phyloP scores from a whole-genome alignment of 257 asterid species.

The Solanum etuberosum region DNA sequence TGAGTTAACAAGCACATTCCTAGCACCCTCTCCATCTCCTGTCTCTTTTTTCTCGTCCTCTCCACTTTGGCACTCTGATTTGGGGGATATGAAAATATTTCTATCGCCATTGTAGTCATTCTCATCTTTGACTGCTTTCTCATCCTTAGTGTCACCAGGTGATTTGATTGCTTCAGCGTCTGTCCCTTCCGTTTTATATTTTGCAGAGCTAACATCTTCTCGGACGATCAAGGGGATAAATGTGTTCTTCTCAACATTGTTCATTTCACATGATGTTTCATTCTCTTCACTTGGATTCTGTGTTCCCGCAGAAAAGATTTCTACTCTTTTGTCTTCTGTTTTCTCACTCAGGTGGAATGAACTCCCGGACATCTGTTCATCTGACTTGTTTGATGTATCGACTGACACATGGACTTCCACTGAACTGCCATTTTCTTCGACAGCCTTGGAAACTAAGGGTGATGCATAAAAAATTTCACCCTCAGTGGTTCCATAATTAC shows the following conservation, averaged over 20 bases:
- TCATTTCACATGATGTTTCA: background rate
- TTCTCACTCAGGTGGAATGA: background rate
- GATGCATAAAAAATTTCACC: background rate
- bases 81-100: background rate
- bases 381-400: background rate
- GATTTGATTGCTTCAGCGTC: background rate
- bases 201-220: background rate
- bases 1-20: background rate
- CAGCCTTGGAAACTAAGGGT: constrained; percentile 1
- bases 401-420: background rate
- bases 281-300: background rate
- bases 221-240: background rate
- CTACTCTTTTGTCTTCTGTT: background rate
- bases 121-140: background rate
- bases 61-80: background rate
- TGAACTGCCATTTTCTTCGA: constrained; percentile 3
- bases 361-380: background rate
- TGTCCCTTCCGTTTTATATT: background rate
- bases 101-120: background rate
- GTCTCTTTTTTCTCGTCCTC: background rate
- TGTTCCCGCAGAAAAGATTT: background rate
- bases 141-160: background rate
- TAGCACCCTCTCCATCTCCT: background rate
- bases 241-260: background rate
- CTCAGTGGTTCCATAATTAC: background rate